Conservation (phyloP, 2,329 filamentous ascomycete genomes). For the Colletotrichum tamarilloi region DNA sequence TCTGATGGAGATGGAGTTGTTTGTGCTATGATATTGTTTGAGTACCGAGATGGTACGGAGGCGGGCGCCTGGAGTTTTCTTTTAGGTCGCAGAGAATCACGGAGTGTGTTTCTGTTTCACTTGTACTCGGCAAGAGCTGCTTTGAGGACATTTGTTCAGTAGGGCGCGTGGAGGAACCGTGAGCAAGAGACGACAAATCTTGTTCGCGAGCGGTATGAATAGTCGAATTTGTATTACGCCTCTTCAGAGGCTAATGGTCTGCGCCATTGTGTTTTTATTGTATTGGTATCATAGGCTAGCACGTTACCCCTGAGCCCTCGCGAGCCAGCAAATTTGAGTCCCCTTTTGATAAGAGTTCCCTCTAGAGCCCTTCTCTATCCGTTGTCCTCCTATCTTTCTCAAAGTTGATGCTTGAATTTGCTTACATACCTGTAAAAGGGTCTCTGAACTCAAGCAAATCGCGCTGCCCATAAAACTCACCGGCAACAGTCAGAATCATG, state of each 20-base stretch:
- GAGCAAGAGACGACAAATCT: not conserved
- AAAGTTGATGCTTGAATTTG: constrained; percentile 26
- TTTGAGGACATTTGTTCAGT: constrained; percentile 33
- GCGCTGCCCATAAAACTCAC: constrained; percentile 89
- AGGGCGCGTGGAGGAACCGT: not conserved
- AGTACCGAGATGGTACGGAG: not conserved
- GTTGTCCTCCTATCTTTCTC: not conserved
- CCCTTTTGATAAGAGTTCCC: not conserved
- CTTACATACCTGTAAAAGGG: constrained; percentile 62
- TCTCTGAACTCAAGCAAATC: constrained; percentile 84
- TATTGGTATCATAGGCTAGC: constrained; percentile 28
- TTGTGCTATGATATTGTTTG: constrained; percentile 5
- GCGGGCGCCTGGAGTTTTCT: constrained; percentile 13
- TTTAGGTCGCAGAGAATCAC: not conserved
- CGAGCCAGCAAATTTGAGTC: constrained; percentile 15
- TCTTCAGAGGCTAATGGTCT: not conserved
- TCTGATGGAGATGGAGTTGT: not conserved
- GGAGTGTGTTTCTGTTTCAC: constrained; percentile 7
- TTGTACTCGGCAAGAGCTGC: constrained; percentile 39
- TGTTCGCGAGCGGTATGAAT: not conserved
- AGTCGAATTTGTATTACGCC: constrained; percentile 3
- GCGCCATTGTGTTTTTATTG: not conserved
- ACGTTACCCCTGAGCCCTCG: not conserved
- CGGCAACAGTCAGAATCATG: constrained; percentile 90
- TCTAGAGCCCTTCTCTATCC: not conserved